Evolutionary conservation across 2,329 filamentous ascomycete genomes (phyloP).

Genomic region (Chaetomiaceae sp.): DNA sequence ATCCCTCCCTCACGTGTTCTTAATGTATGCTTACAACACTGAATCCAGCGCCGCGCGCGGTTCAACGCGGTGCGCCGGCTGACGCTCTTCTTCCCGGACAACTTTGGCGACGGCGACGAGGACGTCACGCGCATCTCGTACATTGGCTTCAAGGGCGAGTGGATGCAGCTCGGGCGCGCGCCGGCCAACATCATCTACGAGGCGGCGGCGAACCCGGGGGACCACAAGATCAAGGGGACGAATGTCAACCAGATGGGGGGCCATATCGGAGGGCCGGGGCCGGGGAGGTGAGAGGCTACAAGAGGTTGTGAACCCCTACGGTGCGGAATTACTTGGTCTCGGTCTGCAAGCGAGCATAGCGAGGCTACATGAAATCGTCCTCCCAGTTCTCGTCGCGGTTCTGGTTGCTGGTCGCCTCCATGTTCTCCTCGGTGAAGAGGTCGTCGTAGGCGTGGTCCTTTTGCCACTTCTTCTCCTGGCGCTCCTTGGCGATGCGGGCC

Average conservation of each 20-base stretch:
- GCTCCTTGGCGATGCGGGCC: conserved; percentile 66
- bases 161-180: conserved; percentile 78
- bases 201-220: conserved; percentile 83
- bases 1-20: background rate
- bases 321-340: conserved; percentile 28
- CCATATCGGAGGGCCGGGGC: conserved; percentile 41
- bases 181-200: conserved; percentile 88
- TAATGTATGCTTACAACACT: background rate
- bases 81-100: conserved; percentile 86
- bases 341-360: background rate
- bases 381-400: conserved; percentile 71
- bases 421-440: conserved; percentile 76
- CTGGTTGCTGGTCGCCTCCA: conserved; percentile 78
- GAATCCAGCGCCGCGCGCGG: conserved; percentile 61
- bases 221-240: conserved; percentile 68
- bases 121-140: conserved; percentile 77
- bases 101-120: conserved; percentile 76
- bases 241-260: conserved; percentile 52
- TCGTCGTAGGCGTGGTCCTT: conserved; percentile 99
- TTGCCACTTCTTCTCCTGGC: conserved; percentile 85
- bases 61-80: conserved; percentile 84
- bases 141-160: conserved; percentile 90
- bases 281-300: conserved; percentile 29
- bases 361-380: conserved; percentile 83
- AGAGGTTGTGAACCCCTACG: background rate